A percentile compares a stretch with the other conserved stretches of the same genome.
Evolutionary conservation across 2,329 filamentous ascomycete species (phyloP).

Genomic region (Teratosphaeria gauchensis): DNA sequence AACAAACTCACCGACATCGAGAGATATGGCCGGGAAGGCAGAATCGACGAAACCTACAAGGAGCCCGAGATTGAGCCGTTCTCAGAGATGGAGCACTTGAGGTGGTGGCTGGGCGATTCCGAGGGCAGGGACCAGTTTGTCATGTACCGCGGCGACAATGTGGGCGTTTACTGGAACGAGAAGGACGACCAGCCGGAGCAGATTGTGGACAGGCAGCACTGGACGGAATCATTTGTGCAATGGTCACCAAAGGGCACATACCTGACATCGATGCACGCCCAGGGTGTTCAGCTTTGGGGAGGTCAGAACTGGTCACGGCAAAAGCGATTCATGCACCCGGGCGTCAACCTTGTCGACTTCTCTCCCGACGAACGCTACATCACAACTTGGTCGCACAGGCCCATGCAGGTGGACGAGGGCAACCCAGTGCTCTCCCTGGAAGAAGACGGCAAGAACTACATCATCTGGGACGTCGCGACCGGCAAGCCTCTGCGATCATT

Average conservation of each 20-base stretch:
- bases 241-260: slow-evolving; percentile 95
- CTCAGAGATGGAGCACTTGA: slow-evolving; percentile 82
- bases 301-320: slow-evolving; percentile 81
- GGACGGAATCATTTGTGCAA: slow-evolving; percentile 96
- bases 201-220: slow-evolving; percentile 85
- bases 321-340: slow-evolving; percentile 88
- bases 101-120: slow-evolving; percentile 83
- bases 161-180: slow-evolving; percentile 97
- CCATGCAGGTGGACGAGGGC: slow-evolving; percentile 84
- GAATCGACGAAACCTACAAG: slow-evolving; percentile 83
- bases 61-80: slow-evolving; percentile 76
- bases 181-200: slow-evolving; percentile 82
- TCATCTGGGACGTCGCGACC: slow-evolving; percentile 94
- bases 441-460: slow-evolving; percentile 98
- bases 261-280: slow-evolving; percentile 86
- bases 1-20: slow-evolving; percentile 99
- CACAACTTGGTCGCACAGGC: slow-evolving; percentile 91
- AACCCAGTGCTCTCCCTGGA: slow-evolving; percentile 67
- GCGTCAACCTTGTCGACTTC: slow-evolving; percentile 92
- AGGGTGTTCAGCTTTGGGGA: slow-evolving; percentile 96
- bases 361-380: slow-evolving; percentile 88
- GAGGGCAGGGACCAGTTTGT: slow-evolving; percentile 91
- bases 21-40: slow-evolving; percentile 86
- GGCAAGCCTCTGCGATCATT: slow-evolving; percentile 87
- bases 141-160: slow-evolving; percentile 84